Evolutionary conservation across 768 basidiomycete species (phyloP).

Genomic region (Trametes villosa): DNA sequence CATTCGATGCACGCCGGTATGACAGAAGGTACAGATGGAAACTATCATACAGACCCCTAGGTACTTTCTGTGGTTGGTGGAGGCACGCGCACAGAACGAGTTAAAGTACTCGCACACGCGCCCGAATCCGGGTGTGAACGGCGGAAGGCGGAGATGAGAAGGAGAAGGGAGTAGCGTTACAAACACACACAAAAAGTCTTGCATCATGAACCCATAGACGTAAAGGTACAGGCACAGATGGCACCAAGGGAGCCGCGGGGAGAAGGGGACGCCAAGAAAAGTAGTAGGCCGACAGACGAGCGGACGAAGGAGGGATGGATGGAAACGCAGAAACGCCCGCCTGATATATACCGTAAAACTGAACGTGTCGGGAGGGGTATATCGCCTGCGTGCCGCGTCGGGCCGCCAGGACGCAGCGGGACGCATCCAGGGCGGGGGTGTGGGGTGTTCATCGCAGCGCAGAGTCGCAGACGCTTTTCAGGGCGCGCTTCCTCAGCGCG

Average conservation of each 20-base stretch:
- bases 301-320: slow-evolving; percentile 7
- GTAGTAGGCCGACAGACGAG: slow-evolving; percentile 5
- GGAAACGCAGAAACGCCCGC: slow-evolving; percentile 3
- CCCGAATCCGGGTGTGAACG: too few species aligned
- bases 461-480: slow-evolving; percentile 3
- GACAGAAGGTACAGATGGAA: slow-evolving; percentile 13
- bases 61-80: slow-evolving; percentile 4
- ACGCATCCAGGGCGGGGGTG: neutral
- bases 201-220: slow-evolving; percentile 10
- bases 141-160: neutral
- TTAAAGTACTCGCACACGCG: too few species aligned
- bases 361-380: slow-evolving; percentile 14
- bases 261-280: neutral
- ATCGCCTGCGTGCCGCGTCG: slow-evolving; percentile 3
- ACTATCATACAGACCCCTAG: slow-evolving; percentile 1
- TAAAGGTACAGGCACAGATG: slow-evolving; percentile 15
- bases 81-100: too few species aligned
- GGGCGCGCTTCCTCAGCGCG: slow-evolving; percentile 12
- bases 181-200: slow-evolving; percentile 9
- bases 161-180: slow-evolving; percentile 7
- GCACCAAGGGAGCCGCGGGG: neutral
- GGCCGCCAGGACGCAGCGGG: neutral
- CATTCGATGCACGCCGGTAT: slow-evolving; percentile 12
- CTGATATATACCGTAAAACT: slow-evolving; percentile 11
- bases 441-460: neutral